Evolutionary conservation across 225 moss, liverwort and hornwort genomes (phyloP).

Genomic region (Polytrichum commune): DNA sequence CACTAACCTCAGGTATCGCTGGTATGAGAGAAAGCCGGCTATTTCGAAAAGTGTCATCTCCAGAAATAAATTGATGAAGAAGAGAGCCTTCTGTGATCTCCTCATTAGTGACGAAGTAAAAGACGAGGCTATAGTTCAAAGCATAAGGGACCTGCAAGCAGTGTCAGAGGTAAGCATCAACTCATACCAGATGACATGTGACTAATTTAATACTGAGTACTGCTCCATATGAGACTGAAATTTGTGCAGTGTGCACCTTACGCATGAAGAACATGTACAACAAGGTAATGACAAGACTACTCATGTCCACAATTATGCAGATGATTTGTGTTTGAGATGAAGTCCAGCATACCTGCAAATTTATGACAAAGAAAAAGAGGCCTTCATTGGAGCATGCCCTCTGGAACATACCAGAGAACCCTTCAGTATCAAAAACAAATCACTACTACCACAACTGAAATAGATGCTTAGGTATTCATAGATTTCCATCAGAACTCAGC

Average conservation of each 20-base stretch:
- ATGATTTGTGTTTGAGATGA: too few relatives aligned
- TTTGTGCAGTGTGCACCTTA: too few relatives aligned
- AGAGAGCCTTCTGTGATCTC: constrained; percentile 60
- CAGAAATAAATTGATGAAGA: constrained; percentile 59
- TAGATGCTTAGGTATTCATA: background rate
- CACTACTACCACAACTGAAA: too few relatives aligned
- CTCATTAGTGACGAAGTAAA: constrained; percentile 62
- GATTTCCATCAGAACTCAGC: too few relatives aligned
- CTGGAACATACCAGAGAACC: constrained; percentile 25
- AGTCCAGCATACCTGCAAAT: constrained; percentile 51
- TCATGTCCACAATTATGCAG: too few relatives aligned
- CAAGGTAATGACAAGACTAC: too few relatives aligned
- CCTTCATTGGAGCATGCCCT: constrained; percentile 52
- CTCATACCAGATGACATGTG: background rate
- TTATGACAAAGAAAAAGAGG: constrained; percentile 67
- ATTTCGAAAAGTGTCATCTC: constrained; percentile 69
- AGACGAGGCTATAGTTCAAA: constrained; percentile 49
- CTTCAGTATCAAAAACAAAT: background rate
- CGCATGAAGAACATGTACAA: too few relatives aligned
- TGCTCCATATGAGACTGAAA: too few relatives aligned
- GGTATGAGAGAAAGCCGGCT: constrained; percentile 67
- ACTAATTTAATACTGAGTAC: background rate
- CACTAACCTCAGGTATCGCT: constrained; percentile 62
- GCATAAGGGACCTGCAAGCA: constrained; percentile 42
- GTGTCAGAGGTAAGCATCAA: background rate